phyloP scores from a whole-genome alignment of 129 eudicot genomes.

The Gnaphalium uliginosum region DNA sequence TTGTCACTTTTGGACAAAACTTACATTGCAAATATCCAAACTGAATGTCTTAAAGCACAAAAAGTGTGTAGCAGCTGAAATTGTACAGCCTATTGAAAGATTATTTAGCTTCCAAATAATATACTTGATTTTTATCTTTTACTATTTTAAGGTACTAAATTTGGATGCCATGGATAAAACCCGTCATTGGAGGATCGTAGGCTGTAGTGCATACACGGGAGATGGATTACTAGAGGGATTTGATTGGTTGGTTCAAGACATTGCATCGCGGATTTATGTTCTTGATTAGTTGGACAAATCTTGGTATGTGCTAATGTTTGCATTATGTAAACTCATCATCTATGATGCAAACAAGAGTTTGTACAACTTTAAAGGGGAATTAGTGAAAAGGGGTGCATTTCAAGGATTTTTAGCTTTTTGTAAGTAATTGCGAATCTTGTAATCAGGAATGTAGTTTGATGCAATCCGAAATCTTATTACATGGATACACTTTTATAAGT shows the following conservation, averaged over 20 bases:
- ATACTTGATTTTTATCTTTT: slow-evolving; percentile 6
- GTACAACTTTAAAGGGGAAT: neutral
- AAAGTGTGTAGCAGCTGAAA: slow-evolving; percentile 1
- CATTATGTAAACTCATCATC: neutral
- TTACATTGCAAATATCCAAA: neutral
- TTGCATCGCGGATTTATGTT: slow-evolving; percentile 91
- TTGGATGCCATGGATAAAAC: slow-evolving; percentile 86
- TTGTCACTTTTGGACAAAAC: too few species aligned
- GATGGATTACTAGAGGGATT: slow-evolving; percentile 94
- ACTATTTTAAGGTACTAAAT: slow-evolving; percentile 58
- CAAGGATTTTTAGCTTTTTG: neutral
- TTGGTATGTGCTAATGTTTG: neutral
- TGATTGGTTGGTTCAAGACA: slow-evolving; percentile 96
- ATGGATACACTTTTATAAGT: neutral
- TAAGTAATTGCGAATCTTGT: neutral
- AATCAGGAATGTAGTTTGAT: neutral
- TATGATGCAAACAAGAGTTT: slow-evolving; percentile 4
- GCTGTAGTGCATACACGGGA: slow-evolving; percentile 97
- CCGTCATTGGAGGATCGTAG: slow-evolving; percentile 87
- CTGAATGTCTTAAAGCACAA: neutral
- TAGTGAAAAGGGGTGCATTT: neutral
- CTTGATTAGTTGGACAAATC: slow-evolving; percentile 50
- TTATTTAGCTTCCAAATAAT: neutral
- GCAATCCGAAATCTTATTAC: neutral
- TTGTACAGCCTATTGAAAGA: neutral